Evolutionary conservation across 169 alveolate genomes (phyloP), one percentile per base, ranked within the genome.

Genomic region (Eimeria maxima): DNA sequence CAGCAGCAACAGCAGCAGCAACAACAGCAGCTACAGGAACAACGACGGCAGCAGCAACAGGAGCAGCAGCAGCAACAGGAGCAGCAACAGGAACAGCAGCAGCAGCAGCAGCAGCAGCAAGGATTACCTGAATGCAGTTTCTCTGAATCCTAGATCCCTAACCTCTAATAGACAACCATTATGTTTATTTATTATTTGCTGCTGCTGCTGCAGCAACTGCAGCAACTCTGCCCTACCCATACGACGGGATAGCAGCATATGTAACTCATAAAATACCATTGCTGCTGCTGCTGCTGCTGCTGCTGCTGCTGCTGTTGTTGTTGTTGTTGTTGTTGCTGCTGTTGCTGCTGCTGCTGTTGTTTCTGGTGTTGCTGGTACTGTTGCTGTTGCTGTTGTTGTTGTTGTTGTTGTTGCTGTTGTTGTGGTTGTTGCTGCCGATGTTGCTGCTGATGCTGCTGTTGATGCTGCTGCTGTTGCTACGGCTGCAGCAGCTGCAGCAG

Each of bases 131-230:
- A 86, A 86, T 29, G 93, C 93, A 16, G 93, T 60, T 60, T 86
- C 65, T 57, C 93, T 55, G 50, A 60, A 86, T 20, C 93, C 93
- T 18, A 86, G 93, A 42, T 86, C 93, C 55, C 93, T 47, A 0
- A 86, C 93, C 0, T 60, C 93, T 47, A 86, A 65, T 38, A 86
- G 4, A 20, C 60, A 29, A 60, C 93, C 93, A 60, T 57, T n/a
- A 55, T 86, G 80, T 33, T 86, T 86, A 33, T 33, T 33, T 33
- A 33, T 33, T 33, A 33, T 33, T 33, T 33, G 38, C 38, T 33
- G 38, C 38, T 86, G 93, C 93, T 86, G 93, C 63, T 60, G 65
- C 55, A 86, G 93, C n/a, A 86, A 38, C 38, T 86, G 93, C 29
- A 44, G 93, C 29, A 86, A 24, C 55, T 86, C 93, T 0, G 93